Conservation (phyloP, 345 rosid species). For the Zanthoxylum bungeanum region DNA sequence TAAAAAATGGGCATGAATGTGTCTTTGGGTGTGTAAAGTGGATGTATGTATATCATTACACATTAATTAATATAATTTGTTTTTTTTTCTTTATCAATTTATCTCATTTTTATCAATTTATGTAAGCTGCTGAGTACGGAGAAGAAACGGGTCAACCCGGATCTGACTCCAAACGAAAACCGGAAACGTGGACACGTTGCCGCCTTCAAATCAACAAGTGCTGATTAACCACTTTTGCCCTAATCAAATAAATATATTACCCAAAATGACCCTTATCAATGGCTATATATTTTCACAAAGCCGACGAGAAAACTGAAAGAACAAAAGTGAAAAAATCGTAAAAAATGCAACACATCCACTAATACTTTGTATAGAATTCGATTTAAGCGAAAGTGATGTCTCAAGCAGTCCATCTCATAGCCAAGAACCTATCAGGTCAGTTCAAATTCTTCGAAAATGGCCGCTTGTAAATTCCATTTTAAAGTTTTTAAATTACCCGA, state of each 20-base stretch:
- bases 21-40: too few relatives aligned
- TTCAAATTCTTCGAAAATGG: neutral
- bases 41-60: too few relatives aligned
- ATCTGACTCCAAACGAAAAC: neutral
- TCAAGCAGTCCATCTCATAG: constrained; percentile 26
- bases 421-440: constrained; percentile 29
- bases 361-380: neutral
- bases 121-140: too few relatives aligned
- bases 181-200: neutral
- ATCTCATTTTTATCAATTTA: too few relatives aligned
- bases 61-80: too few relatives aligned
- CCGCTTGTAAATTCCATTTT: neutral
- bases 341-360: constrained; percentile 9
- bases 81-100: too few relatives aligned
- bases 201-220: neutral
- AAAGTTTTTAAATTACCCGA: neutral
- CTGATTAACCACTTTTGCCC: neutral
- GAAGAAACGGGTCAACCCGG: neutral
- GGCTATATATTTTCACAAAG: neutral
- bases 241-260: neutral
- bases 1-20: too few relatives aligned
- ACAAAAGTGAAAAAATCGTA: neutral
- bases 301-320: neutral
- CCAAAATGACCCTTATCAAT: constrained; percentile 27
- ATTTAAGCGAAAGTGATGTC: constrained; percentile 19